Base-by-base conservation (phyloP, 2,329 filamentous ascomycete species). In the Alternaria ethzedia region DNA sequence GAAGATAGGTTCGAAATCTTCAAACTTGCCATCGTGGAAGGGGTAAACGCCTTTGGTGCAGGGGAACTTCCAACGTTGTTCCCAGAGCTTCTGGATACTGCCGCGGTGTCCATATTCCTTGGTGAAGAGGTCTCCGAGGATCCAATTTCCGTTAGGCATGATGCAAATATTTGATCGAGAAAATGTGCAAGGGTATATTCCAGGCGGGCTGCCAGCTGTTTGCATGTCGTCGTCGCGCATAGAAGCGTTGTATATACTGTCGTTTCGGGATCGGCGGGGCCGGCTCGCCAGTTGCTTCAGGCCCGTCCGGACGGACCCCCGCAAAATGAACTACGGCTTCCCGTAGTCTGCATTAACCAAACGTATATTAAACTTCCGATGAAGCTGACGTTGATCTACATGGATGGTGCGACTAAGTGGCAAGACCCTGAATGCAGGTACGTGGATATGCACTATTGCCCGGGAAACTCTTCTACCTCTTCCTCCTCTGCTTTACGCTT, bases 11-110 rank as follows among this genome's bases (percentile, higher is more conserved):
- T 88, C 87, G 71, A 93, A 93, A 76, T 93, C 91, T 63, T 88
- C 84, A 65, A 86, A 86, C 15, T 83, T 81, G 28, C 89, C 89
- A 75, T 93, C 91, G 80, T 93, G 90, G 82, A 93, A 93, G 0
- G 89, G 89, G 68, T 91, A 91, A 5, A 93, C 83, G 54, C 87
- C 84, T 13, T 69, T 66, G 41, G 64, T 67, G 56, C 76, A 78
- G 4, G 77, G 77, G 23, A 78, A 71, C 30, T 74, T 77, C 78
- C 78, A 80, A 17, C 76, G 64, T 54, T 70, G 66, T 25, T 74
- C 72, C 78, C 78, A 80, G 11, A 80, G 64, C 9, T 71, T 76
- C 41, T 73, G 58, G 46, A 78, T 78, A 47, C 70, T 75, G 54
- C 75, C 72, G 47, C 70, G 67, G 43, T 80, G 78, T 54, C 78